Conservation (phyloP, 208 protist genomes). For the Crithidia mellificae region DNA sequence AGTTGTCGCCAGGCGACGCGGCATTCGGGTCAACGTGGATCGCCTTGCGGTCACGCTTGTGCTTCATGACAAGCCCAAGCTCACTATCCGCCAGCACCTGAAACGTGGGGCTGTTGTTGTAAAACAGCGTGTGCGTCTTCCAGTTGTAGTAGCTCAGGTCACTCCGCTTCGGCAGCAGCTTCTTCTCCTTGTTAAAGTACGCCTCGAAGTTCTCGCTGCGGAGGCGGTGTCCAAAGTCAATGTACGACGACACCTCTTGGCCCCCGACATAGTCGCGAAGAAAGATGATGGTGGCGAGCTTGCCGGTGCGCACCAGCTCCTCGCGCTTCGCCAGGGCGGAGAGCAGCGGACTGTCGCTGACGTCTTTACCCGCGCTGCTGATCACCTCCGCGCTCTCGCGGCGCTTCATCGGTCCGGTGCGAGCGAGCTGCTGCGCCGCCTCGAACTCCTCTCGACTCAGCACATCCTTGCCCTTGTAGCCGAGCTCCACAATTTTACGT, state of each 20-base stretch:
- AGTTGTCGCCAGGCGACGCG: constrained; percentile 92
- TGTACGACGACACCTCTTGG: constrained; percentile 98
- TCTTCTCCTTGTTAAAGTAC: constrained; percentile 91
- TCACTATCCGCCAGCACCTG: constrained; percentile 97
- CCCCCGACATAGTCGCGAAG: constrained; percentile 95
- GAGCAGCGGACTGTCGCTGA: constrained; percentile 89
- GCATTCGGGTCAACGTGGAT: constrained; percentile 97
- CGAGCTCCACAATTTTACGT: constrained; percentile 96
- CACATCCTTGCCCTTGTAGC: constrained; percentile 94
- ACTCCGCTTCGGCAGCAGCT: constrained; percentile 93
- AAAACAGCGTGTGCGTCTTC: constrained; percentile 96
- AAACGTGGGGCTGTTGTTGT: constrained; percentile 95
- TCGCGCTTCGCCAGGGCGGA: constrained; percentile 94
- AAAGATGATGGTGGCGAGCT: constrained; percentile 97
- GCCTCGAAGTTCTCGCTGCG: constrained; percentile 94
- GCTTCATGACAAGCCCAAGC: constrained; percentile 97
- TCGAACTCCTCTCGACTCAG: constrained; percentile 91
- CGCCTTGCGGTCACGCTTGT: constrained; percentile 97
- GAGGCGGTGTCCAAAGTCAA: constrained; percentile 97
- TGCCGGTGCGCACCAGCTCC: constrained; percentile 95
- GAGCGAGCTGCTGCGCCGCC: constrained; percentile 70
- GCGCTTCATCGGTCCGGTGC: constrained; percentile 80
- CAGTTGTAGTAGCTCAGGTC: constrained; percentile 99
- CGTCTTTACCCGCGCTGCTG: constrained; percentile 79
- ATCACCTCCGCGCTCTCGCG: constrained; percentile 86